Evolutionary conservation across 139 green algal genomes (phyloP), one percentile per base, ranked within the genome.

Genomic region (Pleodorina starrii): DNA sequence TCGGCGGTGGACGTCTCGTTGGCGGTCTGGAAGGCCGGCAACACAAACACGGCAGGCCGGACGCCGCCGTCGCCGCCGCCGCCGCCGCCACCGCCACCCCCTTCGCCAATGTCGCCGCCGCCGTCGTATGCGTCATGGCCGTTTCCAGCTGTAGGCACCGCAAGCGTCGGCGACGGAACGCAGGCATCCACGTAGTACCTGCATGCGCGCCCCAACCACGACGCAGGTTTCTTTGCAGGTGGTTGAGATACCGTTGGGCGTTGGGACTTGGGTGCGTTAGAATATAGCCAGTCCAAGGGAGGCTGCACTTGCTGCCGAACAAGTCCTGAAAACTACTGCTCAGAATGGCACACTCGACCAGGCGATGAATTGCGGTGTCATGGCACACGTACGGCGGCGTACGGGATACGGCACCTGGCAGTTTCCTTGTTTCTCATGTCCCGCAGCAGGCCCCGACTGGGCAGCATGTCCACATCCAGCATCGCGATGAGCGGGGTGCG

Each of bases 381-480:
- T n/a, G n/a, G n/a, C n/a, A n/a, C n/a, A n/a, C n/a, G n/a, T n/a
- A n/a, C n/a, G n/a, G n/a, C n/a, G n/a, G n/a, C n/a, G n/a, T n/a
- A n/a, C n/a, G n/a, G n/a, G n/a, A n/a, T n/a, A n/a, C n/a, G n/a
- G n/a, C 27, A 77, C 69, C 19, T 77, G 35, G 69, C 36, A 32
- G 69, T 48, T 29, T n/a, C 27, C 35, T 46, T 77, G 44, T 87
- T n/a, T 2, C 43, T 10, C 60, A 78, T 48, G 1, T 77, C 81
- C 0, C 1, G 6, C 40, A 63, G 43, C 29, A 87, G 81, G 25
- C 27, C 60, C 63, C 81, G 25, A 25, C 51, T 75, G 43, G 81
- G 81, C 57, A 87, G 60, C 81, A 87, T 87, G 81, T 87, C 81
- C 42, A 87, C 81, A 66, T 87, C 81, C 60, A 87, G 60, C 60